These are phyloP conservation scores for Poronia punctata DNA, from an alignment of 495 filamentous ascomycete species.

Conservation along the genomic window DNA sequence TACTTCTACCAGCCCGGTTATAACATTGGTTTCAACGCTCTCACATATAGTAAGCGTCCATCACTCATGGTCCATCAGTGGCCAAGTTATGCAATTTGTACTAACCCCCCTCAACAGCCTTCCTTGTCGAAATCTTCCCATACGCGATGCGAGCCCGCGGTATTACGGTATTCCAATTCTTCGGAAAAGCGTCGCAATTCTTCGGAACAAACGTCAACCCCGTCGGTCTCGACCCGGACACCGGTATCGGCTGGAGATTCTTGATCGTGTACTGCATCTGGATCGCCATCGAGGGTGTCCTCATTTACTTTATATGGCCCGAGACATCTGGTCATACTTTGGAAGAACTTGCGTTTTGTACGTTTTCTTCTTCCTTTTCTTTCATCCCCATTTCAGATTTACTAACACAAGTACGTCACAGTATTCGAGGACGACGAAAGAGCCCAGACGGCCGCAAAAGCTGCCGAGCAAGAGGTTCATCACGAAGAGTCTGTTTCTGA, in stretches of 20 bases:
- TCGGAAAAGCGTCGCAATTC: conserved; percentile 47
- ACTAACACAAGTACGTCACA: conserved; percentile 16
- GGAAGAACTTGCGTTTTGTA: conserved; percentile 55
- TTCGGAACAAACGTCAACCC: conserved; percentile 61
- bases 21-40: conserved; percentile 52
- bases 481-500: conserved; percentile 8
- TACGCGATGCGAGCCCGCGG: conserved; percentile 50
- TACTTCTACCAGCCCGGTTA: conserved; percentile 52
- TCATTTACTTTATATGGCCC: conserved; percentile 54
- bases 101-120: conserved; percentile 30
- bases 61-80: neutral
- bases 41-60: conserved; percentile 46
- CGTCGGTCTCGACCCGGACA: conserved; percentile 41
- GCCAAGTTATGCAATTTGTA: too few species aligned
- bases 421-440: conserved; percentile 50
- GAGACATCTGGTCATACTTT: conserved; percentile 52
- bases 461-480: conserved; percentile 42
- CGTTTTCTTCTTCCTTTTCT: conserved; percentile 8
- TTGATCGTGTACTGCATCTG: conserved; percentile 56
- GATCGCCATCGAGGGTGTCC: conserved; percentile 45
- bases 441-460: conserved; percentile 38
- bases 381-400: conserved; percentile 8
- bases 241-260: conserved; percentile 54
- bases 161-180: conserved; percentile 55
- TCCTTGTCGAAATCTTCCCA: conserved; percentile 54